These are phyloP conservation scores for Boletus mariae DNA, from an alignment of 1,284 basidiomycete species.

Conservation along the genomic window DNA sequence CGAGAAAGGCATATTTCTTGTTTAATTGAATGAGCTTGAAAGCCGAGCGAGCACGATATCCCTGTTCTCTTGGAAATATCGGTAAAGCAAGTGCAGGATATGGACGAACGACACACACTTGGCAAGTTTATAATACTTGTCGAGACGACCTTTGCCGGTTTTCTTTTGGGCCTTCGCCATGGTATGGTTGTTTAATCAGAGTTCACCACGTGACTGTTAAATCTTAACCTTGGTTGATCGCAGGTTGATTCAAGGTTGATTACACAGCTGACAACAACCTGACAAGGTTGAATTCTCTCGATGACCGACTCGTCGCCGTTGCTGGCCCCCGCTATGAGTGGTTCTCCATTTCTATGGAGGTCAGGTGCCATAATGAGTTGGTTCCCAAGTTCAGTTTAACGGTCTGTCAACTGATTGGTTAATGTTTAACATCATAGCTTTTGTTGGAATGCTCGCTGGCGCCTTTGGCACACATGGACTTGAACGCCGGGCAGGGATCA, in stretches of 20 bases:
- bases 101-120: constrained; percentile 53
- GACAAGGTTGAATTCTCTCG: constrained; percentile 1
- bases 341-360: constrained; percentile 39
- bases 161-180: constrained; percentile 85
- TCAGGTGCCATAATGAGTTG: constrained; percentile 31
- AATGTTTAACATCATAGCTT: constrained; percentile 35
- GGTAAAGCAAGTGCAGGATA: constrained; percentile 2
- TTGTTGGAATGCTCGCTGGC: constrained; percentile 57
- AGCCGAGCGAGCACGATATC: constrained; percentile 97
- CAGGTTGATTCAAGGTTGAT: neutral
- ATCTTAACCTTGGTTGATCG: neutral
- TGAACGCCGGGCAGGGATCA: constrained; percentile 45
- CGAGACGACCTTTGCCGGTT: constrained; percentile 92
- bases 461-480: constrained; percentile 73
- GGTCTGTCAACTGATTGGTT: neutral
- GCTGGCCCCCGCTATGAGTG: constrained; percentile 18
- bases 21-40: constrained; percentile 99
- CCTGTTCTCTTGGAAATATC: constrained; percentile 75
- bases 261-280: neutral
- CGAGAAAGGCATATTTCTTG: constrained; percentile 94
- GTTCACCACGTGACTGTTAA: neutral
- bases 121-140: constrained; percentile 94
- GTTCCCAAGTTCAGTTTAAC: constrained; percentile 5
- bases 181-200: neutral
- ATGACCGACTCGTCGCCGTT: constrained; percentile 32